Conservation (phyloP, 257 asterid genomes). For the Ligustrum vulgare region DNA sequence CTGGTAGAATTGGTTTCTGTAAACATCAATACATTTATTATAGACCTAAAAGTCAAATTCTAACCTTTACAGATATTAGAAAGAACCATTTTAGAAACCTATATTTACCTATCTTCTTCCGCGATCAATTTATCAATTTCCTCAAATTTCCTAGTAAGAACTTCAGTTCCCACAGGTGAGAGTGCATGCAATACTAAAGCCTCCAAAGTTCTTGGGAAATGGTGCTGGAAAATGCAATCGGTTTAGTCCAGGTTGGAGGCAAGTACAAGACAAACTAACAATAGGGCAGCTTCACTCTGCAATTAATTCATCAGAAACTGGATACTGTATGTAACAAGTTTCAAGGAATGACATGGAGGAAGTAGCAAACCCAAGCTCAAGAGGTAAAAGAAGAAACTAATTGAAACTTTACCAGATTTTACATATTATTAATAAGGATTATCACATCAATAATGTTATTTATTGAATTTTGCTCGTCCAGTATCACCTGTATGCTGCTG, state of each 20-base stretch:
- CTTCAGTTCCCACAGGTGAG: slow-evolving; percentile 84
- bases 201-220: slow-evolving; percentile 92
- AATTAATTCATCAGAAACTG: slow-evolving; percentile 15
- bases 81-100: slow-evolving; percentile 16
- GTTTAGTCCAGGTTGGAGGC: slow-evolving; percentile 21
- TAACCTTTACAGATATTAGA: slow-evolving; percentile 22
- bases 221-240: slow-evolving; percentile 57
- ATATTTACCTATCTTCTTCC: slow-evolving; percentile 52
- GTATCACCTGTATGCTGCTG: slow-evolving; percentile 18
- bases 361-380: slow-evolving; percentile 9
- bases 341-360: slow-evolving; percentile 18
- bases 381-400: slow-evolving; percentile 18
- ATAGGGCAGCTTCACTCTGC: slow-evolving; percentile 9
- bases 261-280: slow-evolving; percentile 18
- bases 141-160: slow-evolving; percentile 84
- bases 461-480: slow-evolving; percentile 4
- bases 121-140: slow-evolving; percentile 70
- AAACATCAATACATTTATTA: slow-evolving; percentile 9
- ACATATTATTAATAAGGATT: slow-evolving; percentile 13
- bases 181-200: slow-evolving; percentile 79
- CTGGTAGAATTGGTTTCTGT: slow-evolving; percentile 77
- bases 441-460: slow-evolving; percentile 13
- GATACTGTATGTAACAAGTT: slow-evolving; percentile 18
- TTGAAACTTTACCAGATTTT: slow-evolving; percentile 17
- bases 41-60: slow-evolving; percentile 13